Evolutionary conservation across 176 grass and related monocot genomes (phyloP).

Genomic region (Avena sativa): DNA sequence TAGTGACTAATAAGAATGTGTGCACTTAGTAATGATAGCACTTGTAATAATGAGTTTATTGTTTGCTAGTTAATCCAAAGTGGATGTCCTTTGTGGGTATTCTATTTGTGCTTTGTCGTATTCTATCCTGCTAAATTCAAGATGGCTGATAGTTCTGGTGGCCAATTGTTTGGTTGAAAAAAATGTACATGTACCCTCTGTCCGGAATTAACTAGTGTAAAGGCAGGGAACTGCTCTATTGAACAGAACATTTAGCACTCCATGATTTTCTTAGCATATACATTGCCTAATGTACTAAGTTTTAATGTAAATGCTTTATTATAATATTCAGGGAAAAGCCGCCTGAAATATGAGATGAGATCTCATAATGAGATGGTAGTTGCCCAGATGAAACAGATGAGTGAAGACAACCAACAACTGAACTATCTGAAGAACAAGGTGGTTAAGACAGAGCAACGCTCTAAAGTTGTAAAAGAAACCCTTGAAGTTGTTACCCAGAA

Average conservation of each 20-base stretch:
- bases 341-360: conserved; percentile 79
- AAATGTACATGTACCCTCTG: background rate
- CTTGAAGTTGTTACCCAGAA: conserved; percentile 64
- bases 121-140: conserved; percentile 3
- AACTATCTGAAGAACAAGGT: conserved; percentile 76
- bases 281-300: conserved; percentile 1
- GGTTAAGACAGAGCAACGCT: conserved; percentile 66
- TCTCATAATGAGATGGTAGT: conserved; percentile 98
- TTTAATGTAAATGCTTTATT: conserved; percentile 30
- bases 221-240: background rate
- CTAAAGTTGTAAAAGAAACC: conserved; percentile 77
- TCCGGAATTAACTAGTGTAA: background rate
- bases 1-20: background rate
- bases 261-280: background rate
- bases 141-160: background rate
- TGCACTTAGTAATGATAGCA: background rate
- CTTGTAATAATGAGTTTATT: background rate
- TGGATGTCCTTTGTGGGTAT: background rate
- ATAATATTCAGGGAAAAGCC: conserved; percentile 65
- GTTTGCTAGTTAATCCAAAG: background rate
- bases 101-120: background rate
- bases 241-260: background rate
- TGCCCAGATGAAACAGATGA: conserved; percentile 85
- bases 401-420: conserved; percentile 85
- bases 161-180: background rate